phyloP scores from a whole-genome alignment of 208 protist species.

The Trypanosoma conorhini region DNA sequence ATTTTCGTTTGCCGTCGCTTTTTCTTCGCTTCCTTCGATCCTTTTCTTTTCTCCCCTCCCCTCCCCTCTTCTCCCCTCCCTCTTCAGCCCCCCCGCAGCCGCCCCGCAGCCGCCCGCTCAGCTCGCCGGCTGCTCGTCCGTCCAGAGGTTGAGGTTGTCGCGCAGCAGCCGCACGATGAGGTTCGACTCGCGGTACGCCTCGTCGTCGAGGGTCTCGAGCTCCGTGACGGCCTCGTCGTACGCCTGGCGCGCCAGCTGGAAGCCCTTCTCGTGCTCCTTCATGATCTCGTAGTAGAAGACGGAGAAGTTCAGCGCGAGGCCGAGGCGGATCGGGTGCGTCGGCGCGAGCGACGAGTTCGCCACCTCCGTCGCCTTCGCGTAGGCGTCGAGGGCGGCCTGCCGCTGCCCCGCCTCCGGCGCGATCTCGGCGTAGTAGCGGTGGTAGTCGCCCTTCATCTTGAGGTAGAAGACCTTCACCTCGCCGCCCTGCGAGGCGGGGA shows the following conservation, averaged over 20 bases:
- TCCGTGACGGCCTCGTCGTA: constrained; percentile 97
- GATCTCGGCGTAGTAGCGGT: constrained; percentile 99
- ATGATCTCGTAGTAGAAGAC: constrained; percentile 99
- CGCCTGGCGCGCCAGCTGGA: constrained; percentile 92
- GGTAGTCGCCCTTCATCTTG: constrained; percentile 97
- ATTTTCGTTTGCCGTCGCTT: constrained; percentile 15
- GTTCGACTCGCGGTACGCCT: constrained; percentile 99
- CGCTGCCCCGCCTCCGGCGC: constrained; percentile 82
- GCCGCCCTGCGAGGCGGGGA: constrained; percentile 92
- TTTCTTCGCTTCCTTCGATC: no score
- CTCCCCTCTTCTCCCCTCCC: constrained; percentile 5
- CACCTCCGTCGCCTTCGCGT: constrained; percentile 87
- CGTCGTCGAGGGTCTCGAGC: constrained; percentile 97
- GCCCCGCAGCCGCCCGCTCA: constrained; percentile 20
- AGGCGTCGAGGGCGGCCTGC: constrained; percentile 86
- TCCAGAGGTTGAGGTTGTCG: constrained; percentile 99
- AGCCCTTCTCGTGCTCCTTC: constrained; percentile 94
- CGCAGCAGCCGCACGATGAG: constrained; percentile 99
- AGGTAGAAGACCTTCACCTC: constrained; percentile 95
- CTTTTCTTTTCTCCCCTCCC: constrained; percentile 6
- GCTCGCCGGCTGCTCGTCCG: constrained; percentile 83
- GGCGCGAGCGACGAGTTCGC: constrained; percentile 88
- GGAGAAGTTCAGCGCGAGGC: constrained; percentile 99
- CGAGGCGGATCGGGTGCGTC: constrained; percentile 99
- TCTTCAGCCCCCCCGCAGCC: background rate